A percentile compares a stretch with the other conserved stretches of the same genome.
Conservation (phyloP, 352 stramenopile species). For the Phytophthora capsici region DNA sequence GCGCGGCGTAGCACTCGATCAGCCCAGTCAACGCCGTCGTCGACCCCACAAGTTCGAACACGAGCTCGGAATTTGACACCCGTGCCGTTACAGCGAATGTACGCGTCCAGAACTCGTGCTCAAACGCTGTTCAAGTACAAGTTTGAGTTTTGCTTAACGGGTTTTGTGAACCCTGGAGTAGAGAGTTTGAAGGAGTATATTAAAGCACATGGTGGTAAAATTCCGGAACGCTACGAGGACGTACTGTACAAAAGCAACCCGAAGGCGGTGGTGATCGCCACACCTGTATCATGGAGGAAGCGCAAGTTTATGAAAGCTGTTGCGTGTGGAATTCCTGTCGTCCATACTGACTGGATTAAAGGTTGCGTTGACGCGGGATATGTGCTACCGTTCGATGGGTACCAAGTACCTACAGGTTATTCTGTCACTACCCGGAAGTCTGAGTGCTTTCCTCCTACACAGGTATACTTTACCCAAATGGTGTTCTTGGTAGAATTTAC, state of each 20-base stretch:
- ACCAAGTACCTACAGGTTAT: constrained; percentile 72
- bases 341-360: constrained; percentile 85
- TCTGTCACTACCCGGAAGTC: constrained; percentile 70
- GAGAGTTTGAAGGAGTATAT: constrained; percentile 62
- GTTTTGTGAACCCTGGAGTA: constrained; percentile 63
- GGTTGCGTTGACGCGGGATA: constrained; percentile 57
- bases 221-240: constrained; percentile 56
- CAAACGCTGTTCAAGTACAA: constrained; percentile 73
- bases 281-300: constrained; percentile 75
- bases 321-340: constrained; percentile 79
- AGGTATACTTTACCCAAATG: constrained; percentile 27
- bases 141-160: constrained; percentile 80
- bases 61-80: constrained; percentile 55
- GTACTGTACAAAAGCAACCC: constrained; percentile 50
- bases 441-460: constrained; percentile 49
- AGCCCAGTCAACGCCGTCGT: constrained; percentile 38
- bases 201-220: constrained; percentile 69
- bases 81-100: constrained; percentile 53
- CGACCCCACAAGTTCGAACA: constrained; percentile 57
- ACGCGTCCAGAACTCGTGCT: constrained; percentile 49
- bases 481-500: background rate
- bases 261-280: constrained; percentile 79
- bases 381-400: constrained; percentile 73
- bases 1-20: constrained; percentile 29
- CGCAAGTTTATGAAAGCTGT: constrained; percentile 85